Percentiles rank a stretch among this genome's conserved stretches.
phyloP scores from a whole-genome alignment of 805 yeast genomes.

The Saturnispora sanitii region DNA sequence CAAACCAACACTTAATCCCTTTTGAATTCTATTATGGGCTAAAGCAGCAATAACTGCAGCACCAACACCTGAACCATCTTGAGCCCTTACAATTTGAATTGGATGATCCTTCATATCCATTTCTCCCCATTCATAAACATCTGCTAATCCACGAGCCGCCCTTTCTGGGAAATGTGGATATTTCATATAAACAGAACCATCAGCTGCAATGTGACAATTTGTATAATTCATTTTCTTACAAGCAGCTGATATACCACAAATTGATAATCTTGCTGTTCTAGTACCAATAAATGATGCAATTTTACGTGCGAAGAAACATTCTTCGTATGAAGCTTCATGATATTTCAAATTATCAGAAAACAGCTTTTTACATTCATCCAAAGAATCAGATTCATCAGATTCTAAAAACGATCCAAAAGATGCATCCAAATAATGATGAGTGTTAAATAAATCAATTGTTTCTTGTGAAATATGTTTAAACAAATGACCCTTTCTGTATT shows the following conservation, averaged over 20 bases:
- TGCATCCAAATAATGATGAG: conserved; percentile 75
- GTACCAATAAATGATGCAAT: conserved; percentile 84
- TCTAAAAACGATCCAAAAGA: conserved; percentile 81
- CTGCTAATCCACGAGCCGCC: conserved; percentile 86
- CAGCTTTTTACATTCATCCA: conserved; percentile 63
- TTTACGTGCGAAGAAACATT: conserved; percentile 74
- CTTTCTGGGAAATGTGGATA: conserved; percentile 92
- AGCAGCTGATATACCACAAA: conserved; percentile 95
- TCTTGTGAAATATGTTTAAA: conserved; percentile 53
- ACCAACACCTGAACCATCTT: conserved; percentile 98
- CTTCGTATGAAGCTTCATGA: conserved; percentile 63
- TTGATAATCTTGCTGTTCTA: conserved; percentile 87
- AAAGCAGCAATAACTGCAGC: conserved; percentile 97
- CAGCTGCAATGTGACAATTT: conserved; percentile 89
- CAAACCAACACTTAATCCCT: conserved; percentile 60
- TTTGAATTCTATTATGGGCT: conserved; percentile 66
- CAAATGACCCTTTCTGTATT: conserved; percentile 53
- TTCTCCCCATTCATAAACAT: conserved; percentile 74
- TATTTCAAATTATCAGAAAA: conserved; percentile 46
- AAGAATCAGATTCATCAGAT: conserved; percentile 81
- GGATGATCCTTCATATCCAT: conserved; percentile 51
- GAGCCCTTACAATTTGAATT: conserved; percentile 79
- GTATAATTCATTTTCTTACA: conserved; percentile 77
- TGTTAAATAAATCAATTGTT: conserved; percentile 42
- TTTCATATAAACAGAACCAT: conserved; percentile 90